Evolutionary conservation across 495 filamentous ascomycete species (phyloP), one percentile per base, ranked within the genome.

Genomic region (Xylaria grammica): DNA sequence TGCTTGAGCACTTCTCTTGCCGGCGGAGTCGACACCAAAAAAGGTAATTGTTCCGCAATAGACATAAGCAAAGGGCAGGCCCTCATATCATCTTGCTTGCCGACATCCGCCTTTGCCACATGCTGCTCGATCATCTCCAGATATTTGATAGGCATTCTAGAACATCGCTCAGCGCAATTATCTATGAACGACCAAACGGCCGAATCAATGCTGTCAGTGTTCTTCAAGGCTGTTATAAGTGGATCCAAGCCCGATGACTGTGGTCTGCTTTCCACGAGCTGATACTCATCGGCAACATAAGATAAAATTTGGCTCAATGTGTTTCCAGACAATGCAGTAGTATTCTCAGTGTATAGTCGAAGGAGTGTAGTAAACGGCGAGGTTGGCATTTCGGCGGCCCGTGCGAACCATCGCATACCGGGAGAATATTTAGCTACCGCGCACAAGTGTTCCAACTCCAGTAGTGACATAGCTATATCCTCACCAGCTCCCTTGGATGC

Each of bases 11-110:
- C 49, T 2, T 34, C n/a, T 22, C 68, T 69, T 4, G 49, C 56
- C 17, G 67, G 67, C 1, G 72, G 63, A 5, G 77, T 76, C 62
- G 87, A 86, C 19, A 84, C 67, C 9, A 87, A 78, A 68, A 90
- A 96, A 1, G 87, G 87, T 81, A 91, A 87, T 76, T 97, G 93
- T 58, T 96, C 93, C 29, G 84, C 72, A 22, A 96, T 80, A 5
- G 84, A 84, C 54, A 90, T 77, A 17, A 86, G 75, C 2, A 96
- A 65, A 7, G 82, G 83, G 69, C 88, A 72, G 49, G 67, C 86
- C 42, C 77, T 48, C 26, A 62, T 76, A 22, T 73, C 65, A 38
- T 64, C 46, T 24, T 73, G 63, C 7, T 65, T 55, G 6, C 60
- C 17, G 24, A 56, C 48, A 5, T 57, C 46, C 0, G 71, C 66